phyloP scores from a whole-genome alignment of 2,329 filamentous ascomycete genomes.

The Metarhizium sp. region DNA sequence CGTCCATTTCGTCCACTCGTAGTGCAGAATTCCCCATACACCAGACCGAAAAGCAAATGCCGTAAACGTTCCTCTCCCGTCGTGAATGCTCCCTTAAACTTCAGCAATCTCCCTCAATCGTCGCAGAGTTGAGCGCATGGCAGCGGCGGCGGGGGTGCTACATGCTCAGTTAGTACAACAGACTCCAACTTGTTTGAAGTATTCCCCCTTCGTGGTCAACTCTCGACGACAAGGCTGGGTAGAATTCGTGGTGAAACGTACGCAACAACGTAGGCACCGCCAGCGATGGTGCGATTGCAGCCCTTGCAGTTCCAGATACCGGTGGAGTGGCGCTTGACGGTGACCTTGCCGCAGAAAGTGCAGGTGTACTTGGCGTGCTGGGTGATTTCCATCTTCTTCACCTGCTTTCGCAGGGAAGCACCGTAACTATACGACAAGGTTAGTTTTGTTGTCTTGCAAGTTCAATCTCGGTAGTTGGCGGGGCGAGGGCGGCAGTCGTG shows the following conservation, averaged over 20 bases:
- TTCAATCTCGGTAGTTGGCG: background rate
- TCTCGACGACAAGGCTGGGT: background rate
- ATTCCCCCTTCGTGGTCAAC: background rate
- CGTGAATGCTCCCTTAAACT: constrained; percentile 53
- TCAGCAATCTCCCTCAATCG: constrained; percentile 96
- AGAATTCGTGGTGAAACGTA: constrained; percentile 47
- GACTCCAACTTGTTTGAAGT: background rate
- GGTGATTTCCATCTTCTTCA: constrained; percentile 99
- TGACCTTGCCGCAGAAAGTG: constrained; percentile 98
- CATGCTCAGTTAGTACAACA: background rate
- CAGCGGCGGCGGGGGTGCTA: constrained; percentile 85
- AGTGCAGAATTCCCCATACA: constrained; percentile 35
- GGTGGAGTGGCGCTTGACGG: constrained; percentile 81
- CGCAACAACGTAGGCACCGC: constrained; percentile 90
- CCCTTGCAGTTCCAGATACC: constrained; percentile 96
- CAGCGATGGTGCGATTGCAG: constrained; percentile 72
- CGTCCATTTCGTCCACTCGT: constrained; percentile 31
- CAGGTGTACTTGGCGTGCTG: constrained; percentile 97
- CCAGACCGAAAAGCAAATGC: constrained; percentile 37
- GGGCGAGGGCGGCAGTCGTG: too few species aligned
- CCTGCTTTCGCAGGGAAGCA: constrained; percentile 94
- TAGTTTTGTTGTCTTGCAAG: background rate
- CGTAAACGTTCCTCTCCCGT: constrained; percentile 24
- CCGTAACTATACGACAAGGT: constrained; percentile 59
- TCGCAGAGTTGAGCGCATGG: constrained; percentile 92